Conservation (phyloP, 371 early-diverging fungal genomes). For the Mucor lusitanicus region DNA sequence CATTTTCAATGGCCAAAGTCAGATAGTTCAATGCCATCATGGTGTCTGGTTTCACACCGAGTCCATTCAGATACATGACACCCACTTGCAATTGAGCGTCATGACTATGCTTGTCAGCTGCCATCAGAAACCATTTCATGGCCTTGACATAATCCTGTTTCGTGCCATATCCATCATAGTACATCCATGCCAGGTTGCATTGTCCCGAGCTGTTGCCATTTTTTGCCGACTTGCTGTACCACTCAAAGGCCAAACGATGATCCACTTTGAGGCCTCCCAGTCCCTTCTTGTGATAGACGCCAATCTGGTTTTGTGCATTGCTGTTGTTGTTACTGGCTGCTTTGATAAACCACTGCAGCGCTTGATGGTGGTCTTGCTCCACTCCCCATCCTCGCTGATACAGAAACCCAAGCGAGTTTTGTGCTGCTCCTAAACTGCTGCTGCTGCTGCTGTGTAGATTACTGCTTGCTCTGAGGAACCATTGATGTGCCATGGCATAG, state of each 20-base stretch:
- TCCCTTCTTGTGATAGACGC: conserved; percentile 7
- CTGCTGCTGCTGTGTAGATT: background rate
- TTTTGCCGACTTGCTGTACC: conserved; percentile 12
- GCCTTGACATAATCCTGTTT: conserved; percentile 1
- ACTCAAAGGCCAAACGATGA: conserved; percentile 2
- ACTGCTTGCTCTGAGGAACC: conserved; percentile 2
- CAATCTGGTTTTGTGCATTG: conserved; percentile 12
- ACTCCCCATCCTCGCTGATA: conserved; percentile 7
- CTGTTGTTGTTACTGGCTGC: background rate
- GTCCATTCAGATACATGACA: conserved; percentile 7
- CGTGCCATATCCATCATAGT: conserved; percentile 1
- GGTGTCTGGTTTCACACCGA: background rate
- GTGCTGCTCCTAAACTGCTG: background rate
- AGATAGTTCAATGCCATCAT: background rate
- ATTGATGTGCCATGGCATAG: background rate
- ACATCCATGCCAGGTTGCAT: conserved; percentile 8
- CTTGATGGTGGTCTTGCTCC: background rate
- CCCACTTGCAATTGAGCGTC: conserved; percentile 10
- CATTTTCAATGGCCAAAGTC: background rate
- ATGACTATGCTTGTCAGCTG: background rate
- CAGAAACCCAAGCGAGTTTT: background rate
- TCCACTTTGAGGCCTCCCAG: background rate
- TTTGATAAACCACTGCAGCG: conserved; percentile 9
- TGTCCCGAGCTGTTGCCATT: conserved; percentile 1
- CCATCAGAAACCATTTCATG: conserved; percentile 2